Conservation (phyloP, 805 yeast genomes). For the Hanseniaspora osmophila region DNA sequence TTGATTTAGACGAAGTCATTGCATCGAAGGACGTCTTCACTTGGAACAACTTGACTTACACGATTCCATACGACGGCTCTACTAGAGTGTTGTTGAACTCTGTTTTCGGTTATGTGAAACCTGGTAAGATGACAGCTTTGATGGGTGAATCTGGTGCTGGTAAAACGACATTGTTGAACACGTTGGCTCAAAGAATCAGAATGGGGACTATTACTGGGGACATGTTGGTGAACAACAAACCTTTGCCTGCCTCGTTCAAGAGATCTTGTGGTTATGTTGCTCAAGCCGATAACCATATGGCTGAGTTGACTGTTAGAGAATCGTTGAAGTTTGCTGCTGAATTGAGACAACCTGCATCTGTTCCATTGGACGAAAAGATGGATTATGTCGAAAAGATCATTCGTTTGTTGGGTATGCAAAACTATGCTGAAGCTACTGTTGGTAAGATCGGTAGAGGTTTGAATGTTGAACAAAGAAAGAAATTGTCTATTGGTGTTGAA, state of each 20-base stretch:
- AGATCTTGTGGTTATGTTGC: constrained; percentile 71
- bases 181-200: constrained; percentile 55
- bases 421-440: constrained; percentile 65
- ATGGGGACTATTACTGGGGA: constrained; percentile 62
- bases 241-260: constrained; percentile 48
- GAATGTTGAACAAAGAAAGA: constrained; percentile 56
- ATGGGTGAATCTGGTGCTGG: constrained; percentile 89
- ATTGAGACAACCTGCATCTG: constrained; percentile 51
- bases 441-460: constrained; percentile 65
- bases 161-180: constrained; percentile 63
- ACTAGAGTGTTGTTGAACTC: constrained; percentile 40
- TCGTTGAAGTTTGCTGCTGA: constrained; percentile 59
- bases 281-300: constrained; percentile 66
- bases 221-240: constrained; percentile 55
- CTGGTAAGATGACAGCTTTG: constrained; percentile 68
- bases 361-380: constrained; percentile 43
- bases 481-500: constrained; percentile 58
- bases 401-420: constrained; percentile 50
- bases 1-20: constrained; percentile 20
- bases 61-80: constrained; percentile 46
- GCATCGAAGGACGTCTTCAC: constrained; percentile 43
- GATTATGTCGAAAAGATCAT: constrained; percentile 59
- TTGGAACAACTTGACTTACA: constrained; percentile 59
- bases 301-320: constrained; percentile 59
- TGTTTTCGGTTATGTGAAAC: constrained; percentile 62